A percentile compares a stretch with the other conserved stretches of the same genome.
phyloP scores from a whole-genome alignment of 352 stramenopile species.

The Globisporangium nunn region DNA sequence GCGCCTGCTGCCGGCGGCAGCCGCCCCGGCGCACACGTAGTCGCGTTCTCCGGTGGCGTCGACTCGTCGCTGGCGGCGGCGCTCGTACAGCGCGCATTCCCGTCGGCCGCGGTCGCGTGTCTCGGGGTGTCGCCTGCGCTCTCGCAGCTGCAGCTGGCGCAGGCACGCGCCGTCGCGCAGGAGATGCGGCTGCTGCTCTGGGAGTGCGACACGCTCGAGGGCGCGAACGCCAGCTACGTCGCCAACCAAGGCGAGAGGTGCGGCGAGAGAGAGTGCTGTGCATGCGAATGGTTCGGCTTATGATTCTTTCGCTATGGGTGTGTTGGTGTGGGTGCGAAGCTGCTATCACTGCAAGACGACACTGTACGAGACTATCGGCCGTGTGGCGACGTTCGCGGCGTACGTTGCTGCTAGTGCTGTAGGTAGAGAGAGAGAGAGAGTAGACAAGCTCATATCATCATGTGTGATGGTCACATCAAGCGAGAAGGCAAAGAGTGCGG shows the following conservation, averaged over 20 bases:
- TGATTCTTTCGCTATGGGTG: not conserved
- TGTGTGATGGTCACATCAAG: constrained; percentile 3
- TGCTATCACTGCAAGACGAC: constrained; percentile 98
- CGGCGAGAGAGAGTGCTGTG: no score
- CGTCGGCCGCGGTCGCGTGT: constrained; percentile 73
- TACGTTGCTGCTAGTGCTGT: constrained; percentile 1
- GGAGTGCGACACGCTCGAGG: constrained; percentile 85
- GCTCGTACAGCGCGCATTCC: constrained; percentile 85
- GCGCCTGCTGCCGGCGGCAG: not conserved
- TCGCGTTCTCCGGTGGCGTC: constrained; percentile 93
- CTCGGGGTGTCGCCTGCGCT: constrained; percentile 91
- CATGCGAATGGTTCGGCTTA: not conserved
- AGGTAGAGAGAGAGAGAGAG: no score
- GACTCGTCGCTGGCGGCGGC: constrained; percentile 93
- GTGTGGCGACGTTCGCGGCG: constrained; percentile 69
- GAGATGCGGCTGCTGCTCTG: constrained; percentile 87
- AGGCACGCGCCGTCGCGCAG: constrained; percentile 79
- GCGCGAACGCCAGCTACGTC: constrained; percentile 85
- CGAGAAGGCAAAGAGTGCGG: constrained; percentile 12
- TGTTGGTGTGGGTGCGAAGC: constrained; percentile 18
- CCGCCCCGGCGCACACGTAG: constrained; percentile 36
- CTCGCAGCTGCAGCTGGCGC: constrained; percentile 75
- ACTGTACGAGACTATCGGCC: constrained; percentile 92
- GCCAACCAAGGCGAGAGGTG: constrained; percentile 87
- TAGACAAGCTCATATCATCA: not conserved